These are phyloP conservation scores for Fragaria nilgerrensis DNA, from an alignment of 306 rosid species.

Conservation along the genomic window DNA sequence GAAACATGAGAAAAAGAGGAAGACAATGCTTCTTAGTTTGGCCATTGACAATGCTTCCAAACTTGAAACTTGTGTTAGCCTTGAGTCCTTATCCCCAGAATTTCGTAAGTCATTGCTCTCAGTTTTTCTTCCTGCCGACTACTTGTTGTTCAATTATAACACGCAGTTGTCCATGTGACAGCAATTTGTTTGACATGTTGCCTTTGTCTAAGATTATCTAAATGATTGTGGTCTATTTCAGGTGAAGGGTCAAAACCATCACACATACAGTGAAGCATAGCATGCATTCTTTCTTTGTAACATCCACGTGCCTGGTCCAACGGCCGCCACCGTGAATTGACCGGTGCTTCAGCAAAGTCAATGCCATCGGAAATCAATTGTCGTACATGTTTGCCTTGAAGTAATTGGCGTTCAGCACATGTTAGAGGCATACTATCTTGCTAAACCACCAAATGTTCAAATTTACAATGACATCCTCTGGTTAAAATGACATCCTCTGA, in stretches of 20 bases:
- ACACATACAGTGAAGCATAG: background rate
- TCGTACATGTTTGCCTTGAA: too few relatives aligned
- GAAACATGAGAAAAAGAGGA: background rate
- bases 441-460: too few relatives aligned
- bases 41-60: constrained; percentile 3
- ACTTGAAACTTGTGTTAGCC: background rate
- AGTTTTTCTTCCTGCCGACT: background rate
- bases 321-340: background rate
- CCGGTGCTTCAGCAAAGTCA: background rate
- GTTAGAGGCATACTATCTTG: too few relatives aligned
- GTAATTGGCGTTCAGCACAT: too few relatives aligned
- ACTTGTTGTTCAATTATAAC: background rate
- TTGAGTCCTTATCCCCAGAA: background rate
- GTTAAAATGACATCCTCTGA: too few relatives aligned
- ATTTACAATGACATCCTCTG: too few relatives aligned
- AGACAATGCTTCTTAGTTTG: background rate
- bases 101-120: background rate
- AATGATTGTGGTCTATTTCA: background rate
- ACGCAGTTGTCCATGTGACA: background rate
- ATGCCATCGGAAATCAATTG: background rate
- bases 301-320: background rate
- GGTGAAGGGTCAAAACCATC: background rate
- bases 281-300: too few relatives aligned
- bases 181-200: background rate
- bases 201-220: background rate